Evolutionary conservation across 495 filamentous ascomycete genomes (phyloP).

Genomic region (Xanthoparmelia taractica): DNA sequence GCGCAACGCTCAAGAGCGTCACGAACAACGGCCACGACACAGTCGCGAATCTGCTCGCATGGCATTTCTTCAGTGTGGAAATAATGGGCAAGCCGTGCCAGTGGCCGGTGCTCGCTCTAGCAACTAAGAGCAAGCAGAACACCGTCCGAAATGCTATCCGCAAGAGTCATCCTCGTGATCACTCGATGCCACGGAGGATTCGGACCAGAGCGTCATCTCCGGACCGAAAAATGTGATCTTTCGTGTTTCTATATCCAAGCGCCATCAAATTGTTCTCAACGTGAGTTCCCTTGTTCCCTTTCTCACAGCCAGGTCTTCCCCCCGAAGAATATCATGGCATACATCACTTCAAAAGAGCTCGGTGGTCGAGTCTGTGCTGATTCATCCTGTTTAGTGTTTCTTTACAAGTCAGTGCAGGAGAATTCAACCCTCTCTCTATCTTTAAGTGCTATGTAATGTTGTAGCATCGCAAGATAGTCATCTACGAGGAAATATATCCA

Average conservation of each 20-base stretch:
- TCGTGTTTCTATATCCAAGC: not conserved
- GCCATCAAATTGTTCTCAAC: not conserved
- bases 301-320: not conserved
- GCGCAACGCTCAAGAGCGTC: slow-evolving; percentile 1
- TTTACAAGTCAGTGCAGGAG: not conserved
- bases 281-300: not conserved
- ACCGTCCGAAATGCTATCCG: not conserved
- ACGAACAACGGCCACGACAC: not conserved
- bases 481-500: no score
- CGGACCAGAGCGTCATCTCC: no score
- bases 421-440: no score
- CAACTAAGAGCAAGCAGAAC: not conserved
- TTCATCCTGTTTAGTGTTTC: not conserved
- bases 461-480: no score
- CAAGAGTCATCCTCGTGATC: not conserved
- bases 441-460: no score
- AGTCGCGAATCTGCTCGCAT: not conserved
- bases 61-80: slow-evolving; percentile 3
- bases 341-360: not conserved
- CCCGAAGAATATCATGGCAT: not conserved
- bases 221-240: not conserved
- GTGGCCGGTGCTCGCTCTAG: slow-evolving; percentile 3
- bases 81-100: not conserved
- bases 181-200: no score
- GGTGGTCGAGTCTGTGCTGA: not conserved